A percentile compares a stretch with the other conserved stretches of the same genome.
Conservation (phyloP, 306 rosid genomes). For the Vigna radiata region DNA sequence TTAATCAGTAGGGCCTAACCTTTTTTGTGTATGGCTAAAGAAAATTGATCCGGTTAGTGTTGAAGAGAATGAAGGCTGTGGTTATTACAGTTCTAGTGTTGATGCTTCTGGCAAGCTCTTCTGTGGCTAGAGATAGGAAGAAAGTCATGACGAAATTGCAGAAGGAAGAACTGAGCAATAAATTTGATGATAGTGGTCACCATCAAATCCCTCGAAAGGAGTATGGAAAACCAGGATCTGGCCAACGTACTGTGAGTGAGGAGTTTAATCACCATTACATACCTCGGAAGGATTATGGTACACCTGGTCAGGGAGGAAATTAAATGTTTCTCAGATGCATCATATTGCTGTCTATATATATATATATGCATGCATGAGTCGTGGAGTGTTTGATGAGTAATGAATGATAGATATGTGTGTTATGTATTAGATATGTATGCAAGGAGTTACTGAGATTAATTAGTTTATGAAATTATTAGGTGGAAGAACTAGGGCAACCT, state of each 20-base stretch:
- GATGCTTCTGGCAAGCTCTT: slow-evolving; percentile 37
- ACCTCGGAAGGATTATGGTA: slow-evolving; percentile 35
- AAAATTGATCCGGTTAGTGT: background rate
- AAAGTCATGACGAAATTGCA: background rate
- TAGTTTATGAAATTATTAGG: background rate
- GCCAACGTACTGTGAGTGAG: background rate
- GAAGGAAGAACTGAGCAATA: background rate
- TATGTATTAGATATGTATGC: background rate
- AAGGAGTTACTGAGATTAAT: background rate
- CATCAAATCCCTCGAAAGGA: slow-evolving; percentile 36
- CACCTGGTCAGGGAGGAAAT: slow-evolving; percentile 23
- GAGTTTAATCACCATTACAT: slow-evolving; percentile 44
- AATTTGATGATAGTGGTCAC: slow-evolving; percentile 28
- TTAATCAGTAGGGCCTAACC: background rate
- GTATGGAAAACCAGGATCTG: slow-evolving; percentile 30
- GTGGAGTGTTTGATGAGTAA: slow-evolving; percentile 1
- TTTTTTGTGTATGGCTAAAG: background rate
- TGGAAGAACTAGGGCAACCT: background rate
- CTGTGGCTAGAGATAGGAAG: slow-evolving; percentile 1
- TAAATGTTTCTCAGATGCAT: background rate
- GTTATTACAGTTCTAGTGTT: slow-evolving; percentile 38
- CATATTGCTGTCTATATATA: background rate
- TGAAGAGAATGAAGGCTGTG: slow-evolving; percentile 31
- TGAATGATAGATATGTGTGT: background rate
- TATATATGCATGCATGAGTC: background rate